Percentiles rank a stretch among this genome's conserved stretches.
Evolutionary conservation across 306 rosid genomes (phyloP).

Genomic region (Clitoria ternatea): DNA sequence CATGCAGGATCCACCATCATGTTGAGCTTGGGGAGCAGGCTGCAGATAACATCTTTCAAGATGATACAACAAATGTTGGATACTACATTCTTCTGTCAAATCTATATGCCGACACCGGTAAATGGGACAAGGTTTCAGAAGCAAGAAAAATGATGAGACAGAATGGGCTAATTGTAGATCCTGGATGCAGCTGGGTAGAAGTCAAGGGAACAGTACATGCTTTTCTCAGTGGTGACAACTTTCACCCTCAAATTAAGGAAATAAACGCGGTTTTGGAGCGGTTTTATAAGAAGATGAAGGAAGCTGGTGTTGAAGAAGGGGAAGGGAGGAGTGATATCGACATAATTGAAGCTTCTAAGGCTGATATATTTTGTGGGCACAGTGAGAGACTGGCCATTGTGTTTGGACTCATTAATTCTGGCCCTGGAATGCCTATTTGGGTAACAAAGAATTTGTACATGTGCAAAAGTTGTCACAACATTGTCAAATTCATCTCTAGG

Average conservation of each 20-base stretch:
- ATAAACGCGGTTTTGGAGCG: conserved; percentile 55
- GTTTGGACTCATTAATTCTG: conserved; percentile 70
- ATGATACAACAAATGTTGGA: conserved; percentile 54
- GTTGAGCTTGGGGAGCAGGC: conserved; percentile 88
- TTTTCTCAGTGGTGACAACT: conserved; percentile 69
- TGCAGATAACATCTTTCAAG: conserved; percentile 53
- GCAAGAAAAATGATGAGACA: conserved; percentile 67
- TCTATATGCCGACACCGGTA: conserved; percentile 58
- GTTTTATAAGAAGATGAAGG: conserved; percentile 73
- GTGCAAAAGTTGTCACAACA: conserved; percentile 77
- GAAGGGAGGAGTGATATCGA: conserved; percentile 32
- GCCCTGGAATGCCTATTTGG: conserved; percentile 82
- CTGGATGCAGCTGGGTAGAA: conserved; percentile 98
- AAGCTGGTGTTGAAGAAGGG: conserved; percentile 31
- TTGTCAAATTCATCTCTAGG: conserved; percentile 63
- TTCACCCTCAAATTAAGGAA: conserved; percentile 68
- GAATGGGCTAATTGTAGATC: conserved; percentile 69
- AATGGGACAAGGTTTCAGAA: conserved; percentile 73
- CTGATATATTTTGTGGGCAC: conserved; percentile 92
- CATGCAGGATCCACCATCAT: conserved; percentile 65
- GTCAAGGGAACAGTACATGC: conserved; percentile 81
- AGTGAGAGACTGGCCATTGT: conserved; percentile 81
- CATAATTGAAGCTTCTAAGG: conserved; percentile 66
- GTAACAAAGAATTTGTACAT: conserved; percentile 85
- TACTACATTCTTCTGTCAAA: conserved; percentile 77